Conservation (phyloP, 2,329 filamentous ascomycete genomes). For the Ascochyta pisi region DNA sequence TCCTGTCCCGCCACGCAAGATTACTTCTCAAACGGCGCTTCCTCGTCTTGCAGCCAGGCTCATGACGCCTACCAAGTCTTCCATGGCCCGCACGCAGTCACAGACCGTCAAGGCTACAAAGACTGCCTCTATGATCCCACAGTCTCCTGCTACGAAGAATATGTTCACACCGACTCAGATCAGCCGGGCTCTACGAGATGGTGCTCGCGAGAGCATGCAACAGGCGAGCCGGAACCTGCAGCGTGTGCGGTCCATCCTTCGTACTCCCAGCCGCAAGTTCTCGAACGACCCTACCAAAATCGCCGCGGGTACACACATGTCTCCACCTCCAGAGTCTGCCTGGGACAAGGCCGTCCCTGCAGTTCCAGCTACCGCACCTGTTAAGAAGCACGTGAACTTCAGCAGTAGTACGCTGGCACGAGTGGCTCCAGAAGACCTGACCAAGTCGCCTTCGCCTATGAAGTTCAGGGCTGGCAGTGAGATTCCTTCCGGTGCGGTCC, state of each 20-base stretch:
- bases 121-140: slow-evolving; percentile 60
- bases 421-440: slow-evolving; percentile 39
- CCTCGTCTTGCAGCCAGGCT: slow-evolving; percentile 58
- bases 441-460: slow-evolving; percentile 46
- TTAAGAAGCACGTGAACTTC: slow-evolving; percentile 83
- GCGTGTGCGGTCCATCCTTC: slow-evolving; percentile 69
- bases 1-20: slow-evolving; percentile 36
- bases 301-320: slow-evolving; percentile 65
- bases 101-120: slow-evolving; percentile 59
- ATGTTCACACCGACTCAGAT: slow-evolving; percentile 47
- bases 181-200: slow-evolving; percentile 44
- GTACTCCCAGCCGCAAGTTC: slow-evolving; percentile 64
- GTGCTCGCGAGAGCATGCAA: slow-evolving; percentile 47
- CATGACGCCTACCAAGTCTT: slow-evolving; percentile 80
- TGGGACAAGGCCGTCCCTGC: slow-evolving; percentile 62
- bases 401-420: slow-evolving; percentile 70
- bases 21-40: slow-evolving; percentile 50
- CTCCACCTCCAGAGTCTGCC: slow-evolving; percentile 46
- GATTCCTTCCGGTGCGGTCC: slow-evolving; percentile 38
- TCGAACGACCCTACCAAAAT: slow-evolving; percentile 65
- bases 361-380: slow-evolving; percentile 69
- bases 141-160: slow-evolving; percentile 63
- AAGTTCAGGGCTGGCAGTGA: slow-evolving; percentile 46
- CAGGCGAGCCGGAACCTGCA: slow-evolving; percentile 56
- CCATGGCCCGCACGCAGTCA: slow-evolving; percentile 64